Evolutionary conservation across 306 rosid species (phyloP).

Genomic region (Senna tora): DNA sequence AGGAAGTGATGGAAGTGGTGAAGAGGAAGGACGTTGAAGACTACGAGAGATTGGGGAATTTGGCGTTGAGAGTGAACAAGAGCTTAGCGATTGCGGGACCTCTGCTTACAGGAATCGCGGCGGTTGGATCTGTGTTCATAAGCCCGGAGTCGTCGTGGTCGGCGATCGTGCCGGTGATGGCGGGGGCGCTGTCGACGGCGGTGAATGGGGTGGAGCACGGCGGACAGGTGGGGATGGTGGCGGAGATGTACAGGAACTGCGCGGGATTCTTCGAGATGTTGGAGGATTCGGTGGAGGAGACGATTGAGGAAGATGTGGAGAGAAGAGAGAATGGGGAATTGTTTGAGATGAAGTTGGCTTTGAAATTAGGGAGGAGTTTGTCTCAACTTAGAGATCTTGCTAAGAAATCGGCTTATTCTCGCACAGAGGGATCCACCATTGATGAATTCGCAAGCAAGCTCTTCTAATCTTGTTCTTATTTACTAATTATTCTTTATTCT

Average conservation of each 20-base stretch:
- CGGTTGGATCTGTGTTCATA: conserved; percentile 54
- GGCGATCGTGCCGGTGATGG: conserved; percentile 48
- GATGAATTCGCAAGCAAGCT: conserved; percentile 87
- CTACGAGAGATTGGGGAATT: conserved; percentile 73
- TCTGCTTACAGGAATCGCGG: conserved; percentile 67
- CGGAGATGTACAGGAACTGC: conserved; percentile 69
- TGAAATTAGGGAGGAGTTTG: conserved; percentile 74
- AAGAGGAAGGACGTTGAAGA: conserved; percentile 74
- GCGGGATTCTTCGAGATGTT: conserved; percentile 60
- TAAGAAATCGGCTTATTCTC: conserved; percentile 58
- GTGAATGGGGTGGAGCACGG: conserved; percentile 69
- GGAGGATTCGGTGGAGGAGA: conserved; percentile 53
- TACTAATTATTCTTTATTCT: too few relatives aligned
- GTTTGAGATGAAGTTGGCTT: conserved; percentile 71
- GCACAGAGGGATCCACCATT: conserved; percentile 44
- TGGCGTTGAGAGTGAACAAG: conserved; percentile 67
- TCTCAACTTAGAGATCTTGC: conserved; percentile 67
- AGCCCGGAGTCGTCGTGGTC: conserved; percentile 47
- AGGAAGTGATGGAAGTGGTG: conserved; percentile 56
- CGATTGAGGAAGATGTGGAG: conserved; percentile 57
- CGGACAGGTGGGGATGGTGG: conserved; percentile 78
- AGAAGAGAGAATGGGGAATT: conserved; percentile 74
- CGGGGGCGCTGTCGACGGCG: conserved; percentile 61
- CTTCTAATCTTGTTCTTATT: conserved; percentile 43
- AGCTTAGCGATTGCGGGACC: conserved; percentile 74